Conservation (phyloP, 441 rosid genomes). For the Mallotus japonicus region DNA sequence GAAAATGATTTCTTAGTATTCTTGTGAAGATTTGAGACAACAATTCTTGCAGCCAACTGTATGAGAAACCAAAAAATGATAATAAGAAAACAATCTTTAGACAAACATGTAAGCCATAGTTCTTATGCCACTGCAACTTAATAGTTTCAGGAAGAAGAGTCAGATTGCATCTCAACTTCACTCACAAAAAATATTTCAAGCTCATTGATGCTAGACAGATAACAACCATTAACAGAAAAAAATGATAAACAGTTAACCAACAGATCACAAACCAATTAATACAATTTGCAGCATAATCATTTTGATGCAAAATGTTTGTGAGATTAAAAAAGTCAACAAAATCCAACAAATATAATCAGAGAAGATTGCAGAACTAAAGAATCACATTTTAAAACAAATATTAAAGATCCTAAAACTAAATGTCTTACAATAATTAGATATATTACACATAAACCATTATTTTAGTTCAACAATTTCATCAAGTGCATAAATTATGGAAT, state of each 20-base stretch:
- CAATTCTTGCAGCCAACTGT: conserved; percentile 94
- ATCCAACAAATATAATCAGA: no score
- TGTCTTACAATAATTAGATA: not conserved
- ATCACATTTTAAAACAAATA: not conserved
- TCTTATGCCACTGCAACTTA: not conserved
- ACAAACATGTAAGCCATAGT: not conserved
- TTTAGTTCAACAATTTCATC: not conserved
- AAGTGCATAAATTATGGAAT: not conserved
- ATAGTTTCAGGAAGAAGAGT: no score
- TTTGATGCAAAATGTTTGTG: no score
- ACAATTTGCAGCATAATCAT: no score
- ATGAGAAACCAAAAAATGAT: conserved; percentile 10
- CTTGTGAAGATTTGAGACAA: conserved; percentile 88
- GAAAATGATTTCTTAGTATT: conserved; percentile 79
- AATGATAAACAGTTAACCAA: no score
- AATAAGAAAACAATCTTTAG: not conserved
- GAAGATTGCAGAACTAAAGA: not conserved
- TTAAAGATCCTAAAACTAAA: not conserved
- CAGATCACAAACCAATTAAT: no score
- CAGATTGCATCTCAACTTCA: no score
- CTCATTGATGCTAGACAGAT: no score
- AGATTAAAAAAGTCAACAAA: not conserved
- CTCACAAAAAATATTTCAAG: no score
- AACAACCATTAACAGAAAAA: no score
- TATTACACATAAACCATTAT: not conserved